Base-by-base conservation (phyloP, 805 yeast species). In the Candida ipomoeae region DNA sequence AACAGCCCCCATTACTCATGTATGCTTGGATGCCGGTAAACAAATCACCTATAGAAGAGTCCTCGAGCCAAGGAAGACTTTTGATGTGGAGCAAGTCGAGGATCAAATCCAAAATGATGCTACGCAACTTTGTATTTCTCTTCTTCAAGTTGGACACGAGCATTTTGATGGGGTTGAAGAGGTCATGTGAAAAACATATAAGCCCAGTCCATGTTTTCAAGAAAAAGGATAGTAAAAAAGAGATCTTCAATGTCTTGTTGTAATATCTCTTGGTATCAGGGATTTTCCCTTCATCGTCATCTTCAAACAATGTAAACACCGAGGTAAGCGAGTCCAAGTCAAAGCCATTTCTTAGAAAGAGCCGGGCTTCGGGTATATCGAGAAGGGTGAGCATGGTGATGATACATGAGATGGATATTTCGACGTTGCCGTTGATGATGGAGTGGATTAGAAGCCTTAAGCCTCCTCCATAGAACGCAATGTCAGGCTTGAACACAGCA, bases 161-260 rank as follows among this genome's bases (percentile, higher is more conserved):
- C 48, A 81, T 80, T 39, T 69, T 71, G 20, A 91, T 62, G 8
- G 84, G 77, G 49, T 71, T 69, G 54, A 81, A 84, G 51, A 81
- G 68, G 55, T 83, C 72, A 49, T 78, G 73, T 0, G 86, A 77
- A 57, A 84, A 79, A 14, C 85, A 79, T 52, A 84, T 75, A 10
- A 90, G 60, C 0, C 99, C 99, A 11, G 86, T 75, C 82, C 92
- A 85, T 33, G 82, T 76, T 53, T 88, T 86, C 44, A 92, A 66
- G 21, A 88, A 68, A 3, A 78, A 63, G 0, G 86, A 69, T 2
- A 92, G 64, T 7, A 89, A 71, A 40, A 79, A 74, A 0, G 90
- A 80, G 13, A 82, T 71, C 51, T 76, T 78, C 50, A 84, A 85
- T 29, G 89, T 68, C 55, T 76, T 80, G 36, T 55, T 44, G 43